Base-by-base conservation (phyloP, 2,329 filamentous ascomycete species). In the Proliferodiscus dingleyae region DNA sequence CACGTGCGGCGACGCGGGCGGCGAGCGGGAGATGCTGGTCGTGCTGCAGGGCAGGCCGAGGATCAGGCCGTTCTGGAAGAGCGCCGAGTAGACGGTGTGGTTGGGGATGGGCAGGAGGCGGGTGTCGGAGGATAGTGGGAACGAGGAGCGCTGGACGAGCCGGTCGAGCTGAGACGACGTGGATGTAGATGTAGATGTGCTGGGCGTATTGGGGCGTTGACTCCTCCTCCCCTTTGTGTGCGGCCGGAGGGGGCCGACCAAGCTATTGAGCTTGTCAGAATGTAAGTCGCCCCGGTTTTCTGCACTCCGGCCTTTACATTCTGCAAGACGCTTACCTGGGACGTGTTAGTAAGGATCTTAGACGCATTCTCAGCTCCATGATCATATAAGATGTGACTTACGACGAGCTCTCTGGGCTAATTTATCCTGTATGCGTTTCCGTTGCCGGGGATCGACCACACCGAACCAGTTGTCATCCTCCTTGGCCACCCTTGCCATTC, bases 391-490 rank as follows among this genome's bases (percentile, higher is more conserved):
- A 2, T 4, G 4, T 10, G n/a, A 52, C 53, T 24, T 43, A 56
- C 53, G 51, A 28, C 53, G 45, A 3, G 53, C 49, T 42, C 53
- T 45, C 22, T 56, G 53, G 7, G 53, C 53, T 19, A 56, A 36
- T 15, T 51, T 41, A 16, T 56, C 51, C 33, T 56, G 53, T n/a
- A 56, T 56, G 26, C 52, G 45, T 36, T 56, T 56, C 21, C 51
- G 32, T 16, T 51, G 50, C 33, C 46, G 46, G 7, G 53, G 37
- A 39, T 56, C 53, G 3, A 34, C 24, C 2, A 56, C 47, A 3
- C 47, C 47, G 22, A 36, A 42, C 51, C 53, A 55, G 21, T 47
- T 28, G 18, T 48, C 46, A 3, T 16, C n/a, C 13, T 37, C 33
- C 9, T 4, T 37, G 33, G 16, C 18, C 7, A 19, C 16, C 10